These are phyloP conservation scores for Auriscalpium vulgare DNA, from an alignment of 768 basidiomycete genomes.

Conservation along the genomic window DNA sequence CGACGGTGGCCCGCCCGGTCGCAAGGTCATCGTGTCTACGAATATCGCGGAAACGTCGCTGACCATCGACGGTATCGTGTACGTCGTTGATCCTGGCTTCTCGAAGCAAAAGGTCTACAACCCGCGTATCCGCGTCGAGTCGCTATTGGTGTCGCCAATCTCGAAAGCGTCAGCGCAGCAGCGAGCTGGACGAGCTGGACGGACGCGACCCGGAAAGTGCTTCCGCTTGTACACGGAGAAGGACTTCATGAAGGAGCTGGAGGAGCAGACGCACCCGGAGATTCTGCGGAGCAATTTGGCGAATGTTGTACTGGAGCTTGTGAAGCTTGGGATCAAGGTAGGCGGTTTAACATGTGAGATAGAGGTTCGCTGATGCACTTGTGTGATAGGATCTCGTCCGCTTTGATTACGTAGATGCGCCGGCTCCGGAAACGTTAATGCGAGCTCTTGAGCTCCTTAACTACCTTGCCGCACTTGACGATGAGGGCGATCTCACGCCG, in stretches of 20 bases:
- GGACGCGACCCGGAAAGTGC: conserved; percentile 95
- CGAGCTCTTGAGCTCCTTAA: conserved; percentile 91
- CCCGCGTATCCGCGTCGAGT: conserved; percentile 93
- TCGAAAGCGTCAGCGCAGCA: conserved; percentile 97
- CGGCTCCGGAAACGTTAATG: conserved; percentile 95
- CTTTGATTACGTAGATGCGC: conserved; percentile 89
- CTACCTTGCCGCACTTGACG: conserved; percentile 86
- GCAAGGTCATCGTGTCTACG: conserved; percentile 92
- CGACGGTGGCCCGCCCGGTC: conserved; percentile 69
- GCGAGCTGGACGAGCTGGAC: conserved; percentile 90
- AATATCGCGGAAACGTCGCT: conserved; percentile 97
- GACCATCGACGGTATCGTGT: conserved; percentile 99
- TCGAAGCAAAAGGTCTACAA: conserved; percentile 99
- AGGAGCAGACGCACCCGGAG: conserved; percentile 97
- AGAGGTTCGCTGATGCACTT: not conserved
- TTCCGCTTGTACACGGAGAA: conserved; percentile 96
- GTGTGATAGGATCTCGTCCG: conserved; percentile 61
- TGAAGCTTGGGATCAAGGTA: conserved; percentile 89
- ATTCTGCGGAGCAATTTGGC: conserved; percentile 90
- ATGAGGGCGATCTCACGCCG: conserved; percentile 84
- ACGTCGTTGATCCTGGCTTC: conserved; percentile 96
- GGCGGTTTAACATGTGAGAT: not conserved
- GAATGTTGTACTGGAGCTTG: conserved; percentile 87
- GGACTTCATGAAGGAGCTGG: conserved; percentile 91
- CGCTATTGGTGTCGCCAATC: conserved; percentile 89